Percentiles rank a stretch among this genome's conserved stretches.
phyloP scores from a whole-genome alignment of 2,329 filamentous ascomycete genomes.

The Calonectria hongkongensis region DNA sequence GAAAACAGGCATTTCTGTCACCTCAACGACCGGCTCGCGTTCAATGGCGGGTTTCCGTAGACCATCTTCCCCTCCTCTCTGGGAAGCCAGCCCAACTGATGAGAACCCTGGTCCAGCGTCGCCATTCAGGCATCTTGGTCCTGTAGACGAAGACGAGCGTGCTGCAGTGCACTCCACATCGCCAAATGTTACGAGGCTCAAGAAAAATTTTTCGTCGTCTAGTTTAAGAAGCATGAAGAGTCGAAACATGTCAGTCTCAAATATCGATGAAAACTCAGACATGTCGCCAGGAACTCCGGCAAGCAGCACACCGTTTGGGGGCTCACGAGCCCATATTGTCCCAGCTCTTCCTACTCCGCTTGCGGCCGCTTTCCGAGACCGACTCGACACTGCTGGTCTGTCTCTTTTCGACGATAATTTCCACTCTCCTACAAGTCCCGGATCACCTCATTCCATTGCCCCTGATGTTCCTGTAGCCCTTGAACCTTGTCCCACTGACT shows the following conservation, averaged over 20 bases:
- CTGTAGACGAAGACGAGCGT: slow-evolving; percentile 61
- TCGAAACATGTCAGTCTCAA: slow-evolving; percentile 82
- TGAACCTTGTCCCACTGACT: slow-evolving; percentile 93
- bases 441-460: slow-evolving; percentile 78
- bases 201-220: slow-evolving; percentile 82
- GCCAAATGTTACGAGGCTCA: slow-evolving; percentile 69
- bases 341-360: slow-evolving; percentile 82
- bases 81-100: slow-evolving; percentile 56
- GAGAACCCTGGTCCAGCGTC: slow-evolving; percentile 52
- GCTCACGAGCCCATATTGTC: slow-evolving; percentile 68
- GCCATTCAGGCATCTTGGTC: slow-evolving; percentile 58
- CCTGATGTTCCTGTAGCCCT: slow-evolving; percentile 83
- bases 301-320: slow-evolving; percentile 77
- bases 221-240: slow-evolving; percentile 83
- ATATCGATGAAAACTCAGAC: slow-evolving; percentile 77
- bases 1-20: slow-evolving; percentile 32
- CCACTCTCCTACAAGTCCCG: slow-evolving; percentile 78
- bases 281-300: slow-evolving; percentile 84
- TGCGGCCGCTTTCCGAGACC: slow-evolving; percentile 76
- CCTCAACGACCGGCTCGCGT: slow-evolving; percentile 36
- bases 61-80: slow-evolving; percentile 53
- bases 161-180: slow-evolving; percentile 69
- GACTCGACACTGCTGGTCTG: slow-evolving; percentile 76
- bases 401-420: slow-evolving; percentile 91
- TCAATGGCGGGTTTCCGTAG: slow-evolving; percentile 40